Percentiles rank a stretch among this genome's conserved stretches.
Evolutionary conservation across 192 early-diverging fungal species (phyloP).

Genomic region (Coemansia sp.): DNA sequence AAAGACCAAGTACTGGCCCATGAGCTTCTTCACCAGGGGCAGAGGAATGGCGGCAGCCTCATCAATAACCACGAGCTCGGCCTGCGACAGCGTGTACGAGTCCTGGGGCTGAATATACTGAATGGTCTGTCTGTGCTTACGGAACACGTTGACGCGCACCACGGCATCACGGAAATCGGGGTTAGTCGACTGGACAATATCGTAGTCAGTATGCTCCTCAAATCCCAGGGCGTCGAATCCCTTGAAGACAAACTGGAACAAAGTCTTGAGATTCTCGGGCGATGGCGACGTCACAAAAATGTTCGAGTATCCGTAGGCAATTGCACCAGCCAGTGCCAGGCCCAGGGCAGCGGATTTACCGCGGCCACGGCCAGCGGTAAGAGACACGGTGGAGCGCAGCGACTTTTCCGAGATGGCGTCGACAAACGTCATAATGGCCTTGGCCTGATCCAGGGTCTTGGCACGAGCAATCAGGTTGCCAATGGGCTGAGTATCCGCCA

Average conservation of each 20-base stretch:
- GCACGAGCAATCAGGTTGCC: constrained; percentile 77
- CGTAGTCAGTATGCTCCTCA: constrained; percentile 98
- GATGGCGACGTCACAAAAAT: constrained; percentile 98
- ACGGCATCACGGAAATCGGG: constrained; percentile 94
- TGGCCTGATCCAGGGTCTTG: constrained; percentile 93
- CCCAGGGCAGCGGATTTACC: constrained; percentile 98
- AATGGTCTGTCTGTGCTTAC: constrained; percentile 96
- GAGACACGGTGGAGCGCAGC: constrained; percentile 82
- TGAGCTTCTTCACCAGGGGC: constrained; percentile 82
- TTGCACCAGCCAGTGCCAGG: constrained; percentile 88
- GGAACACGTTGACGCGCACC: constrained; percentile 93
- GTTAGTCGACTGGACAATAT: constrained; percentile 97
- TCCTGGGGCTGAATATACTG: constrained; percentile 97
- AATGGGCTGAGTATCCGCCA: constrained; percentile 89
- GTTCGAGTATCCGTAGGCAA: constrained; percentile 99
- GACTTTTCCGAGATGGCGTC: constrained; percentile 95
- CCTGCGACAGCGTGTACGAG: constrained; percentile 87
- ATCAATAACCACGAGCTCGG: constrained; percentile 97
- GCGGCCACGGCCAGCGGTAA: constrained; percentile 94
- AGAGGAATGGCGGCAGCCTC: constrained; percentile 98
- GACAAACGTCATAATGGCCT: constrained; percentile 94
- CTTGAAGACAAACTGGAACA: constrained; percentile 98
- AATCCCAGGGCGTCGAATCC: constrained; percentile 98
- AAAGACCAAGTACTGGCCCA: constrained; percentile 95
- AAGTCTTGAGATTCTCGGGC: constrained; percentile 96